phyloP scores from a whole-genome alignment of 1,284 basidiomycete species.

The Cutaneotrichosporon spelunceum region DNA sequence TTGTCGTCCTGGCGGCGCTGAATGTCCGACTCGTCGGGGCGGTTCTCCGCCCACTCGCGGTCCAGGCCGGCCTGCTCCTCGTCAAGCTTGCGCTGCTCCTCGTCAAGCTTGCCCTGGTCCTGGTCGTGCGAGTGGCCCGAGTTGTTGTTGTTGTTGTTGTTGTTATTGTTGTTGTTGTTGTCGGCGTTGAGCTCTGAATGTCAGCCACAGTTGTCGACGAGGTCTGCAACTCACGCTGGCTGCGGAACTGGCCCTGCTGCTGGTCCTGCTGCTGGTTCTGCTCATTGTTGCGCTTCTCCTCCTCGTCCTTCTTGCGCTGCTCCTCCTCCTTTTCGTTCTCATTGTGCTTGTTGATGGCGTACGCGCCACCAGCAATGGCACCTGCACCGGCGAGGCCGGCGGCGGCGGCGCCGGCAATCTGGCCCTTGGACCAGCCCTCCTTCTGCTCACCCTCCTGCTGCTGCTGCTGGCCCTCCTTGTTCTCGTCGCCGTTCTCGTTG shows the following conservation, averaged over 20 bases:
- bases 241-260: background rate
- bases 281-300: background rate
- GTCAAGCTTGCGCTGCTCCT: slow-evolving; percentile 8
- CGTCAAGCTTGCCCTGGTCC: background rate
- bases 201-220: background rate
- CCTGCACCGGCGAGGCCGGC: slow-evolving; percentile 9
- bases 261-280: background rate
- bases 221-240: slow-evolving; percentile 6
- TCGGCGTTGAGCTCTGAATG: slow-evolving; percentile 9
- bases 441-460: background rate
- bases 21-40: background rate
- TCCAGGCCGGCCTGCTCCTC: background rate
- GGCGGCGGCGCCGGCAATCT: slow-evolving; percentile 15
- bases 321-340: slow-evolving; percentile 13
- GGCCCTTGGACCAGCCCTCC: slow-evolving; percentile 14
- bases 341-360: slow-evolving; percentile 19
- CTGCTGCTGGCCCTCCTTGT: slow-evolving; percentile 8
- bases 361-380: slow-evolving; percentile 8
- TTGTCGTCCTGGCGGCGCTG: slow-evolving; percentile 4
- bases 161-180: slow-evolving; percentile 17
- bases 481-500: slow-evolving; percentile 7
- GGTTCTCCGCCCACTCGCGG: slow-evolving; percentile 1
- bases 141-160: slow-evolving; percentile 4
- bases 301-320: slow-evolving; percentile 9
- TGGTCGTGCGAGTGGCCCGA: slow-evolving; percentile 8